These are phyloP conservation scores for Tephrocybe rancida DNA, from an alignment of 768 basidiomycete genomes.

Conservation along the genomic window DNA sequence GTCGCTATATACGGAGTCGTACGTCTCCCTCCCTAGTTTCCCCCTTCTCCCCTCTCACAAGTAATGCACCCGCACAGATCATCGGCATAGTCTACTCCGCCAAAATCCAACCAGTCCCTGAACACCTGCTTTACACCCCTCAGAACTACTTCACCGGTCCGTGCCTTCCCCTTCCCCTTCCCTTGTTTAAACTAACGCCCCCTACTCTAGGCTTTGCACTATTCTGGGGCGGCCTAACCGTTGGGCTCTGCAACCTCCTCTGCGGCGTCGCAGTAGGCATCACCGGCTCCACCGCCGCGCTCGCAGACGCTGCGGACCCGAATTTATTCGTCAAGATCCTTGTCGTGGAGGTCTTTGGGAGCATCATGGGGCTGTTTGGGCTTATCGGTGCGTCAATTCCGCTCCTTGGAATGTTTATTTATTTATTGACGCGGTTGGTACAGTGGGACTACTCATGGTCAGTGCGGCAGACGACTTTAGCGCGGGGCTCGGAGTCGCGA, in stretches of 20 bases:
- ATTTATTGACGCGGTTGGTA: conserved; percentile 3
- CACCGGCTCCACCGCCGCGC: conserved; percentile 92
- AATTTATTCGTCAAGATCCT: conserved; percentile 95
- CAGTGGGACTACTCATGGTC: conserved; percentile 85
- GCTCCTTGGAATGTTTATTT: not conserved
- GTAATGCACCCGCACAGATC: conserved; percentile 52
- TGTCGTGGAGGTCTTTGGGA: conserved; percentile 93
- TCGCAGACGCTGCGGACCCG: conserved; percentile 95
- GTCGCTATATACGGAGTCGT: conserved; percentile 98
- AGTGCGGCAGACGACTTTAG: conserved; percentile 63
- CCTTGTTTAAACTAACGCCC: not conserved
- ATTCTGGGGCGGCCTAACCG: conserved; percentile 97
- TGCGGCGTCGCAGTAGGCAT: conserved; percentile 95
- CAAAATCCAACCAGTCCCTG: conserved; percentile 66
- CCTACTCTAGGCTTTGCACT: conserved; percentile 74
- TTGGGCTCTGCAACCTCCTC: conserved; percentile 91
- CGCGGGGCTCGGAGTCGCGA: conserved; percentile 28
- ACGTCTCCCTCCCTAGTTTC: conserved; percentile 31
- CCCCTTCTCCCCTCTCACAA: conserved; percentile 2
- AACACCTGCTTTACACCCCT: conserved; percentile 73
- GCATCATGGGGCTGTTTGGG: conserved; percentile 91
- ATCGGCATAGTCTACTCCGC: conserved; percentile 96
- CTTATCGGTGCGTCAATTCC: conserved; percentile 71
- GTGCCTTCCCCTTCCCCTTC: not conserved
- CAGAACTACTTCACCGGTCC: conserved; percentile 92